phyloP scores from a whole-genome alignment of 306 rosid species.

The Rosa persica region DNA sequence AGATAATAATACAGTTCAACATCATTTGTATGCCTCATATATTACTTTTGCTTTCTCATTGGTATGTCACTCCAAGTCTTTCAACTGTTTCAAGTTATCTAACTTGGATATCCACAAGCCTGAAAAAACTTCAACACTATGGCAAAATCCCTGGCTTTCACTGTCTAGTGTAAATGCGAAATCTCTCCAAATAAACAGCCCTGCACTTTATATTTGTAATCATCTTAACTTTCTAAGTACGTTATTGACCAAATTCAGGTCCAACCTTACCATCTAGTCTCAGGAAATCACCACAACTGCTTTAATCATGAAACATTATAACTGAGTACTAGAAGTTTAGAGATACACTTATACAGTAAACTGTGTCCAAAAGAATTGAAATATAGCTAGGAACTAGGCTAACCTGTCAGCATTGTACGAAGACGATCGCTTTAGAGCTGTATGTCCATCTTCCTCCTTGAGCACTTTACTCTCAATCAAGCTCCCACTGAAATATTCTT shows the following conservation, averaged over 20 bases:
- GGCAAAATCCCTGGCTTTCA: constrained; percentile 4
- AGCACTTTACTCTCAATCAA: constrained; percentile 61
- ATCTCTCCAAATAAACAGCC: background rate
- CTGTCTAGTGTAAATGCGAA: background rate
- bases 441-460: constrained; percentile 48
- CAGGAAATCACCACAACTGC: constrained; percentile 9
- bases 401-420: constrained; percentile 86
- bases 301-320: background rate
- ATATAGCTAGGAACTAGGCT: constrained; percentile 25
- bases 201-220: background rate
- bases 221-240: background rate
- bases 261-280: background rate
- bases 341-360: constrained; percentile 1
- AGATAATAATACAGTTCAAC: background rate
- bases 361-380: constrained; percentile 15
- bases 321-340: background rate
- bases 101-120: background rate
- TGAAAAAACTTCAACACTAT: background rate
- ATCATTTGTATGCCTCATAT: background rate
- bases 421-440: constrained; percentile 71
- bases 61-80: background rate
- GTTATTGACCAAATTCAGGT: background rate
- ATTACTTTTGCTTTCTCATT: background rate
- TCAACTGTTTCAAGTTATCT: background rate
- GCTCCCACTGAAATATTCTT: constrained; percentile 89